Evolutionary conservation across 495 filamentous ascomycete species (phyloP), one percentile per base, ranked within the genome.

Genomic region (Amniculicola lignicola): DNA sequence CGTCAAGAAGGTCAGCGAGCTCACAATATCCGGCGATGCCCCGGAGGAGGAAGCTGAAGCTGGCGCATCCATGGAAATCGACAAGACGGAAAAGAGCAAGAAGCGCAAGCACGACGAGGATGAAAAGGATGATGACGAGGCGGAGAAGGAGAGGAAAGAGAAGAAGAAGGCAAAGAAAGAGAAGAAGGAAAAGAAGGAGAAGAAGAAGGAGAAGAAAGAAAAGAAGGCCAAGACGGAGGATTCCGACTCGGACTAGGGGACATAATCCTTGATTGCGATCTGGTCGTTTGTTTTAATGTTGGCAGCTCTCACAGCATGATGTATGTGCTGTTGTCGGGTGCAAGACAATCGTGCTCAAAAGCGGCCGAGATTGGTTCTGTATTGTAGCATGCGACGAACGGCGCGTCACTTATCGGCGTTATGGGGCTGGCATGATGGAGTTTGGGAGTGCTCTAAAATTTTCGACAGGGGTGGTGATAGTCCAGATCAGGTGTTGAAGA

Each of bases 1-100:
- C 18, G 52, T 61, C 1, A 41, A 52, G 31, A 51, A 75, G 40
- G 70, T 74, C 18, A 69, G 72, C 23, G 75, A 79, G 54, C 72
- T 69, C 23, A 64, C 69, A 15, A 36, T 65, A 14, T 69, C 69
- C 49, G 63, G 70, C 16, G 75, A 79, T 6, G 66, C 72, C 38
- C 51, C 67, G 37, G 59, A 37, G 24, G 60, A 57, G 19, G 53
- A 53, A 19, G 50, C 24, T 16, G 54, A 40, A 16, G 38, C 54
- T 37, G 46, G 19, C 16, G 38, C 44, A 35, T 21, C 16, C 4
- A 18, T 21, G n/a, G 49, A 41, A 11, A 51, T 7, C 2, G 12
- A 54, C 15, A 49, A 64, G 12, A 46, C 57, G 10, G 51, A 64
- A 18, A 56, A 59, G 12, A 35, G 15, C 33, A 65, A 63, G 50